phyloP scores from a whole-genome alignment of 352 stramenopile species.

The Phytophthora uliginosa region DNA sequence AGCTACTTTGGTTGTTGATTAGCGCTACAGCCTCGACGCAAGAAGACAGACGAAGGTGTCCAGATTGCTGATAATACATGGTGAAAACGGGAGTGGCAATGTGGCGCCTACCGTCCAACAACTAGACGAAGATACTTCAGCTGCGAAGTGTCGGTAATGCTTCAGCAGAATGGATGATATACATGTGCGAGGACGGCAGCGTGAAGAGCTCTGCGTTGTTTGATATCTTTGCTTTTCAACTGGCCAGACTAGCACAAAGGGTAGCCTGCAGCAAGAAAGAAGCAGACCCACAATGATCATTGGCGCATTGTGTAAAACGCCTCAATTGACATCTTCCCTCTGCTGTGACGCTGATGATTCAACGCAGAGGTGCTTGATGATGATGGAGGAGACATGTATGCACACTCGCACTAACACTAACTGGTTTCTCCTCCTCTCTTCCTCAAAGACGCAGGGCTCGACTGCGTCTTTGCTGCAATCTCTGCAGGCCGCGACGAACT shows the following conservation, averaged over 20 bases:
- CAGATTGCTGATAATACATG: conserved; percentile 34
- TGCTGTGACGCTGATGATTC: conserved; percentile 30
- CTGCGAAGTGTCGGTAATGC: conserved; percentile 19
- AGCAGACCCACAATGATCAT: conserved; percentile 21
- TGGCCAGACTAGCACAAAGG: neutral
- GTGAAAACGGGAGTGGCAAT: conserved; percentile 26
- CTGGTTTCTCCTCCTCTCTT: conserved; percentile 25
- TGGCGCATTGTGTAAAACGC: conserved; percentile 39
- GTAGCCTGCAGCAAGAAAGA: conserved; percentile 14
- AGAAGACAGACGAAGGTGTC: conserved; percentile 12
- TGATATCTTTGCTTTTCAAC: neutral
- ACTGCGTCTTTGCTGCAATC: conserved; percentile 24
- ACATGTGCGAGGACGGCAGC: conserved; percentile 14
- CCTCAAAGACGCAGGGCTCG: conserved; percentile 26
- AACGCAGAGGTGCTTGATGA: conserved; percentile 27
- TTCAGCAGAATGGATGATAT: conserved; percentile 28
- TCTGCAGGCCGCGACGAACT: conserved; percentile 15
- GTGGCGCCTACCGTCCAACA: conserved; percentile 25
- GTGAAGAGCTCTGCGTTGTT: neutral
- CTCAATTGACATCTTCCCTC: conserved; percentile 31
- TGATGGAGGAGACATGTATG: conserved; percentile 40
- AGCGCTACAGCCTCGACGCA: conserved; percentile 21
- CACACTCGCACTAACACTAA: conserved; percentile 35
- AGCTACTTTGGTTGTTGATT: conserved; percentile 16
- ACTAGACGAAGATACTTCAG: conserved; percentile 31